Evolutionary conservation across 257 asterid genomes (phyloP), one percentile per base, ranked within the genome.

Genomic region (Ajuga chamaepitys): DNA sequence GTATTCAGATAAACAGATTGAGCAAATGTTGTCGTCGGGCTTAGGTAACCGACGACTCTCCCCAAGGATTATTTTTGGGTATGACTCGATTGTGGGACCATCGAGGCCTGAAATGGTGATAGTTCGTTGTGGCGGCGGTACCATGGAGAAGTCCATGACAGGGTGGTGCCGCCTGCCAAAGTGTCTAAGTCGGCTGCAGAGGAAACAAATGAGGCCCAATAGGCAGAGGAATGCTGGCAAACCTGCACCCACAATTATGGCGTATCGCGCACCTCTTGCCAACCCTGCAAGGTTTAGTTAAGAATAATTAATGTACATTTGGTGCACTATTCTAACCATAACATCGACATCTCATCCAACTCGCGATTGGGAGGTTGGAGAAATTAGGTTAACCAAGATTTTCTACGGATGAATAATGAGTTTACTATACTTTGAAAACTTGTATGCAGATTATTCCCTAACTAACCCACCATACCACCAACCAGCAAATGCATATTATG

Each of bases 21-120:
- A 21, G 70, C 88, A 85, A n/a, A 62, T 30, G 67, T 3, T 73
- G 71, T 80, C 70, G 4, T 77, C 74, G 0, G 83, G 88, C 17
- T 66, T 80, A 11, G 86, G 80, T 66, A 85, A 54, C 40, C 91
- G 81, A 2, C 77, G 13, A 58, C 88, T 85, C 73, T 82, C 80
- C 11, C 86, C 88, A 2, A 85, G 68, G 61, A 71, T 28, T 2
- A 71, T 82, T 76, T 77, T 85, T 0, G 88, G 88, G 66, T 77
- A 85, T 0, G 91, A 80, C 66, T 77, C 83, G 1, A 85, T 85
- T 1, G 76, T 74, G 1, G 75, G 74, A 11, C 45, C 73, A 47
- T 85, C 88, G 3, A 82, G 75, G 40, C 86, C 89, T 0, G 56
- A 13, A 2, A 53, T 1, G 1, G 21, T 0, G 30, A 14, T 0